These are phyloP conservation scores for Fonticula alba DNA, from an alignment of 78 protist genomes.

Conservation along the genomic window DNA sequence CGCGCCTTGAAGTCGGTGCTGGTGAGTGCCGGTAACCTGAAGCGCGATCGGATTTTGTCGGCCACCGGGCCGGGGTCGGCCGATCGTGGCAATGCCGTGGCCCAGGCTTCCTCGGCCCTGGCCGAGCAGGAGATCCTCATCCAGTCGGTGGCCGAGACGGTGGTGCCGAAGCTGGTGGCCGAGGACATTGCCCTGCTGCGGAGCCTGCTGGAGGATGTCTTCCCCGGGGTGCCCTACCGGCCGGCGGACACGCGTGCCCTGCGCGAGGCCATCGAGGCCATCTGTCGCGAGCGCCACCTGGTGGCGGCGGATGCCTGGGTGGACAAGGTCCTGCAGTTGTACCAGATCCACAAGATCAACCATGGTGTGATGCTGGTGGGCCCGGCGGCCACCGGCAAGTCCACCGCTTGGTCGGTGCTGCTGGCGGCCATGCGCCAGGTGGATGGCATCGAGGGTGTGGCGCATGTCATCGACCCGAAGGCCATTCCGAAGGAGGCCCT, in stretches of 20 bases:
- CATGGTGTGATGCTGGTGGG: slow-evolving; percentile 96
- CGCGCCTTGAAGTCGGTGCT: slow-evolving; percentile 90
- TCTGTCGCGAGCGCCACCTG: slow-evolving; percentile 25
- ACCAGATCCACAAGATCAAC: slow-evolving; percentile 61
- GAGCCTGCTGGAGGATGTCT: slow-evolving; percentile 60
- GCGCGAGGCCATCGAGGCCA: slow-evolving; percentile 5
- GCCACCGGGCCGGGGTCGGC: too few relatives aligned
- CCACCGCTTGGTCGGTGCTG: slow-evolving; percentile 64
- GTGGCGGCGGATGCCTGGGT: slow-evolving; percentile 39
- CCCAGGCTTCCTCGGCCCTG: slow-evolving; percentile 1
- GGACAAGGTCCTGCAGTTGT: slow-evolving; percentile 70
- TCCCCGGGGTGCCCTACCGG: slow-evolving; percentile 50
- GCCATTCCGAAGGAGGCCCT: slow-evolving; percentile 79
- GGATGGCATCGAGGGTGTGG: slow-evolving; percentile 21
- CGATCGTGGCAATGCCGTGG: background rate
- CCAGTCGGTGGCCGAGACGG: slow-evolving; percentile 48
- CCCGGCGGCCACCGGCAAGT: slow-evolving; percentile 78
- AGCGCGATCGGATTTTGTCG: slow-evolving; percentile 24
- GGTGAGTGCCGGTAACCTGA: slow-evolving; percentile 73
- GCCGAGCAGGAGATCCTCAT: slow-evolving; percentile 43
- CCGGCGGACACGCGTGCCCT: slow-evolving; percentile 16
- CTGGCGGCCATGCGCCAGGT: slow-evolving; percentile 49
- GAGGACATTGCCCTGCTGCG: slow-evolving; percentile 70
- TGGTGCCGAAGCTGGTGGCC: slow-evolving; percentile 76
- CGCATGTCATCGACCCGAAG: slow-evolving; percentile 86